Evolutionary conservation across 306 rosid genomes (phyloP), one percentile per base, ranked within the genome.

Genomic region (Quercus gilva): DNA sequence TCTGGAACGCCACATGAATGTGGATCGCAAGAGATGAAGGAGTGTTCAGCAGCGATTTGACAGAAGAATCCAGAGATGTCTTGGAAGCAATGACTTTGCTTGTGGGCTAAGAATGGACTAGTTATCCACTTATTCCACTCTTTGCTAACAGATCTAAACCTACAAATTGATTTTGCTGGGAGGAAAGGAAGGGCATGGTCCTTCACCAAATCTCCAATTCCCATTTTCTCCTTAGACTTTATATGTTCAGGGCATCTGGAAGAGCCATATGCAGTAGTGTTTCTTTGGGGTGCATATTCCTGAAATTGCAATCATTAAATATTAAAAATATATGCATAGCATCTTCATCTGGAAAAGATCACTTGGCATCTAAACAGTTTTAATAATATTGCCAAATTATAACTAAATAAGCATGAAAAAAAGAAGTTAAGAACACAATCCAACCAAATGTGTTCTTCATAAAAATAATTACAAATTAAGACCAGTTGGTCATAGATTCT

Each of bases 121-220:
- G 29, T 67, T 23, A 87, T 80, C 80, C 74, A 73, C 41, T 26
- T 13, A 56, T 87, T 59, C 91, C 91, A 87, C 19, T 61, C 19
- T 53, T 75, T 83, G 51, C 78, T 72, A 14, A 87, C 87, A 15
- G 60, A 6, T 87, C 53, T 87, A 78, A 83, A 85, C 73, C 84
- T 80, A 63, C 59, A 78, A 0, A 85, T 70, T n/a, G 84, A 56
- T 83, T 87, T 87, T 18, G 91, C 89, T 23, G 87, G 91, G 33
- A 87, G 60, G 7, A 59, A 80, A 2, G 60, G 77, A 71, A 87
- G 84, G 45, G 59, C 80, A 6, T 29, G 57, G 53, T 55, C 57
- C 74, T 6, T 55, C 13, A 83, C 26, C 10, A 53, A 53, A n/a
- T 83, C 87, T 55, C 59, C 25, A 23, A 85, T 28, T 33, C 43